Percentiles rank a stretch among this genome's conserved stretches.
Evolutionary conservation across 2,329 filamentous ascomycete genomes (phyloP).

Genomic region (Hypomyces perniciosus): DNA sequence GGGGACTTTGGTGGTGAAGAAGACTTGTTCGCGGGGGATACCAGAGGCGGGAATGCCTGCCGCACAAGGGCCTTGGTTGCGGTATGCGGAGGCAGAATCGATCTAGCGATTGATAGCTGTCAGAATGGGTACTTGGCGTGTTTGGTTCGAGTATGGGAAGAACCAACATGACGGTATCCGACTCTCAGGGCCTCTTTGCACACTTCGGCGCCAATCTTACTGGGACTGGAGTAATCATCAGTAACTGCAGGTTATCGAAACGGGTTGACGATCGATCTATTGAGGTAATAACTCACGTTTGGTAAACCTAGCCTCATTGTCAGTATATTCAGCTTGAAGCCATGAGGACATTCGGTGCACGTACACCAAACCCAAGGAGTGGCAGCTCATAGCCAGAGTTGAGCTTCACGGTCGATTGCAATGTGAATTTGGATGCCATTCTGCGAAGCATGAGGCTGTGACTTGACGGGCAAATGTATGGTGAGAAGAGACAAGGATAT

Average conservation of each 20-base stretch:
- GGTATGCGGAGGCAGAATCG: conserved; percentile 48
- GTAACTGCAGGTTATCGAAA: not conserved
- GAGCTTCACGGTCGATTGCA: conserved; percentile 46
- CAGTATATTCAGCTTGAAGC: not conserved
- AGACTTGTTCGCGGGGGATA: conserved; percentile 42
- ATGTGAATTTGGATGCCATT: conserved; percentile 42
- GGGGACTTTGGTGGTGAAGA: conserved; percentile 54
- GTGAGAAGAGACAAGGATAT: no score
- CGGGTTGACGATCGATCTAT: not conserved
- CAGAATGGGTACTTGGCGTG: no score
- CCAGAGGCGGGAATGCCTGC: conserved; percentile 36
- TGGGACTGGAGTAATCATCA: conserved; percentile 20
- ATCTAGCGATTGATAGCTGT: conserved; percentile 29
- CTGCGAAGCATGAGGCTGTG: conserved; percentile 18
- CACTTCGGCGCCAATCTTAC: conserved; percentile 28
- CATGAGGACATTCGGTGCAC: conserved; percentile 17
- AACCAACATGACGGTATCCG: conserved; percentile 48
- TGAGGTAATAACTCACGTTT: conserved; percentile 36
- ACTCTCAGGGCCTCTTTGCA: conserved; percentile 41
- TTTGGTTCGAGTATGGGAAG: not conserved
- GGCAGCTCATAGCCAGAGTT: conserved; percentile 50
- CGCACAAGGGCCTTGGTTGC: conserved; percentile 46
- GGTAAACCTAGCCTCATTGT: conserved; percentile 38
- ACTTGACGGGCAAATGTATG: no score
- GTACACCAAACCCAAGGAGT: conserved; percentile 48